phyloP scores from a whole-genome alignment of 352 stramenopile species.

The Phytophthora tubulina region DNA sequence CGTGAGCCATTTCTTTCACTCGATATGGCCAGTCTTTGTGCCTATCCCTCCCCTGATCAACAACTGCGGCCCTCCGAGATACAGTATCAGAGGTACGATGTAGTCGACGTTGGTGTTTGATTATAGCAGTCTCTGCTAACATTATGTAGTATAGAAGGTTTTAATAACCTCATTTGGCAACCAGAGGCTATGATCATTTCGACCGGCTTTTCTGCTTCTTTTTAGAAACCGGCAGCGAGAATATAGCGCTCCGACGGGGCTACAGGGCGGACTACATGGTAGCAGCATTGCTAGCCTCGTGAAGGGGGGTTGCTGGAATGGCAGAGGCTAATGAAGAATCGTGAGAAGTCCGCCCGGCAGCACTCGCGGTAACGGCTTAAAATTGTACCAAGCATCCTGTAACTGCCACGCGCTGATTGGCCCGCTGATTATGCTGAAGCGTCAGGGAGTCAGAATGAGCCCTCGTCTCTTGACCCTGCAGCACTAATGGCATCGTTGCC shows the following conservation, averaged over 20 bases:
- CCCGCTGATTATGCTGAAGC: slow-evolving; percentile 1
- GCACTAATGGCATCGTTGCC: slow-evolving; percentile 20
- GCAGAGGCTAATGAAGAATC: slow-evolving; percentile 3
- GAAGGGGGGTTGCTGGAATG: not conserved
- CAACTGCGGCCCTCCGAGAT: not conserved
- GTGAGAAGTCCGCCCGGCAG: not conserved
- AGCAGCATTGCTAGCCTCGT: not conserved
- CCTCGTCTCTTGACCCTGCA: slow-evolving; percentile 11
- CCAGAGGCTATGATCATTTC: slow-evolving; percentile 6
- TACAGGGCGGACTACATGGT: slow-evolving; percentile 9
- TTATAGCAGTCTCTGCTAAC: not conserved
- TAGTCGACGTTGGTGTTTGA: too few species aligned
- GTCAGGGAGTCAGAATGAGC: slow-evolving; percentile 23
- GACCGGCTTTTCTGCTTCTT: slow-evolving; percentile 32
- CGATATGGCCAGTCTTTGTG: slow-evolving; percentile 15
- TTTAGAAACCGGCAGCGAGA: slow-evolving; percentile 31
- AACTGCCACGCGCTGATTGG: slow-evolving; percentile 1
- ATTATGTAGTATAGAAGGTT: not conserved
- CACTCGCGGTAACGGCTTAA: not conserved
- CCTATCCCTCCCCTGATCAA: slow-evolving; percentile 7
- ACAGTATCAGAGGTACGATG: not conserved
- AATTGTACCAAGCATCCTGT: not conserved
- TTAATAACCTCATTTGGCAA: slow-evolving; percentile 8
- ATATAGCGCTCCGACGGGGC: slow-evolving; percentile 15
- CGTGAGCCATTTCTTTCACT: slow-evolving; percentile 31